A percentile compares a stretch with the other conserved stretches of the same genome.
These are phyloP conservation scores for Colletotrichum agaves DNA, from an alignment of 2,329 filamentous ascomycete genomes.

Conservation along the genomic window DNA sequence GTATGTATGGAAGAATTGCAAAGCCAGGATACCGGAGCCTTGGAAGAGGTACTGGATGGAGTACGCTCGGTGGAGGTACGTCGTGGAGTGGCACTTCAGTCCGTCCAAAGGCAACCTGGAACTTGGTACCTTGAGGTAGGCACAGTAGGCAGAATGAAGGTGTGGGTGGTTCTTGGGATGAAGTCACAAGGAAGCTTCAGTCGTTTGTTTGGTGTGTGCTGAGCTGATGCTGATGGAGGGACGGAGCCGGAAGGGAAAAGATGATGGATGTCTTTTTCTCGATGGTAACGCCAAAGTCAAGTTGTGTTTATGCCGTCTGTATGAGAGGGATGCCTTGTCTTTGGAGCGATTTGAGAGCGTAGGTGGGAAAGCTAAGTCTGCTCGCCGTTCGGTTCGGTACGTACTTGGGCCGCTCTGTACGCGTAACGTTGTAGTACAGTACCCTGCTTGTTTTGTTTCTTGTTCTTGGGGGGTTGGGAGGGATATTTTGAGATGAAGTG, in stretches of 20 bases:
- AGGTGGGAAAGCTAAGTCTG: background rate
- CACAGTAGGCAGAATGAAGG: too few relatives aligned
- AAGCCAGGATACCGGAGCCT: background rate
- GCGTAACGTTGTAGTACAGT: background rate
- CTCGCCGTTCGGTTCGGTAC: conserved; percentile 22
- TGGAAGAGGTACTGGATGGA: background rate
- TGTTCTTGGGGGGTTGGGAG: background rate
- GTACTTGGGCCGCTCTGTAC: conserved; percentile 8
- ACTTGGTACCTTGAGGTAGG: background rate
- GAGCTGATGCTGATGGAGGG: conserved; percentile 21
- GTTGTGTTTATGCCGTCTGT: background rate
- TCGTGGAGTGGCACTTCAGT: too few relatives aligned
- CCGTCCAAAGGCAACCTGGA: too few relatives aligned
- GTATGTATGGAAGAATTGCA: background rate
- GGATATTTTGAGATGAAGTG: background rate
- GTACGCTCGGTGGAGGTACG: too few relatives aligned
- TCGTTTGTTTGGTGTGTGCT: conserved; percentile 6
- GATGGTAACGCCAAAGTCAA: background rate
- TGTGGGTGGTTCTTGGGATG: background rate
- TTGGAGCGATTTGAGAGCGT: background rate
- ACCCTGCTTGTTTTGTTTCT: background rate
- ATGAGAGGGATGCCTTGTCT: conserved; percentile 12
- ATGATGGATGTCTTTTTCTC: background rate
- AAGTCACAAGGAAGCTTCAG: conserved; percentile 14
- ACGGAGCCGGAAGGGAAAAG: conserved; percentile 29